Evolutionary conservation across 73 alveolate species (phyloP), one percentile per base, ranked within the genome.

Genomic region (Durusdinium trenchii): DNA sequence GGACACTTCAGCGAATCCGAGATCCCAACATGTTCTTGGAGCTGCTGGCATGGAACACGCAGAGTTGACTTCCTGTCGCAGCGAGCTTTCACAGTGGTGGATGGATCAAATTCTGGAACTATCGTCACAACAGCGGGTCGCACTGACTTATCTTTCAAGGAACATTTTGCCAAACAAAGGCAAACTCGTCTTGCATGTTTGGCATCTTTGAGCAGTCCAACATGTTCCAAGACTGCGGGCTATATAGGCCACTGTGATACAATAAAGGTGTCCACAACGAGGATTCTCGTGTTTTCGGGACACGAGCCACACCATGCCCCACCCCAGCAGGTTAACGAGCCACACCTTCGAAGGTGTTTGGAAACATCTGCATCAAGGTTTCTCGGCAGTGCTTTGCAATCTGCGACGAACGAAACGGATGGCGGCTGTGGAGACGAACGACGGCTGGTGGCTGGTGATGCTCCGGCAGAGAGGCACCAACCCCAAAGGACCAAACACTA

Each of bases 321-420:
- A 32, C 30, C 30, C 30, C 73, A 60, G 18, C 73, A 23, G 18
- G 81, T 23, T 32, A 3, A 28, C 69, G 23, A 14, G 23, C 60
- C 51, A 32, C 85, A 51, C 98, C 98, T 91, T 91, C 98, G 46
- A 91, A 67, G 79, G 98, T 62, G 90, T 91, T 91, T 26, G 98
- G 98, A 78, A 64, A 91, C 64, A 78, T 91, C 98, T 42, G 76
- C 30, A 43, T 61, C 52, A 91, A 43, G 26, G 98, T 91, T 76
- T 91, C 98, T 57, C 98, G 82, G 98, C 98, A 91, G 62, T 50
- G 67, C 48, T 43, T 38, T 6, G 90, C 98, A 10, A 91, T 78
- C 98, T 91, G 98, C 36, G 48, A 2, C 47, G 30, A 6, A 46
- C 92, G 3, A 32, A 46, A 28, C 18, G 30, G 48, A 48, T 30